A percentile compares a stretch with the other conserved stretches of the same genome.
phyloP scores from a whole-genome alignment of 23 red algal species.

The Gracilaria vermiculophylla region DNA sequence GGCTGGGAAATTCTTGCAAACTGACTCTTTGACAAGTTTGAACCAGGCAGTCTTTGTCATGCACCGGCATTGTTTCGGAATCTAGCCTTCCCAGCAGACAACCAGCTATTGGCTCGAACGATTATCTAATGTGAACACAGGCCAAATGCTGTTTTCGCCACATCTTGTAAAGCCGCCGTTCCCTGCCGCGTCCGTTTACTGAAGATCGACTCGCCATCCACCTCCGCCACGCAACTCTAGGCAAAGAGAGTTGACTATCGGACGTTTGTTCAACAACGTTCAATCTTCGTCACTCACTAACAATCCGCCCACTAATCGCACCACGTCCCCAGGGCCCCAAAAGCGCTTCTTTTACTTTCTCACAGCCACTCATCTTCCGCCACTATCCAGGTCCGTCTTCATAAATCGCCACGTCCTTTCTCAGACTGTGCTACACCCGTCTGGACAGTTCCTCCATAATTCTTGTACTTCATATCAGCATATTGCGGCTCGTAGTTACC shows the following conservation, averaged over 20 bases:
- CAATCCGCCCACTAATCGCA: background rate
- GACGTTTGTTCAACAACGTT: background rate
- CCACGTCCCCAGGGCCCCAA: background rate
- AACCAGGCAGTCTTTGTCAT: background rate
- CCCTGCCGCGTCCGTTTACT: background rate
- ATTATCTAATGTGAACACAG: background rate
- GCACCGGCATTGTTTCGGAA: background rate
- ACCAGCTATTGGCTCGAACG: too few relatives aligned
- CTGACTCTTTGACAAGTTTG: background rate
- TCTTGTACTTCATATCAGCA: background rate
- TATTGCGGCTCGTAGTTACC: background rate
- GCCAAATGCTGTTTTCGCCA: background rate
- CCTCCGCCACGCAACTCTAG: background rate
- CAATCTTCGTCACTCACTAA: background rate
- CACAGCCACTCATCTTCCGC: background rate
- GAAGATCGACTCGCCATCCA: background rate
- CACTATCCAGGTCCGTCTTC: background rate
- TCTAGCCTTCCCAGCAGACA: background rate
- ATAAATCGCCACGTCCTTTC: constrained; percentile 9
- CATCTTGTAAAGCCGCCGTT: background rate
- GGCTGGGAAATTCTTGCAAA: background rate
- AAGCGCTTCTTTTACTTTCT: background rate
- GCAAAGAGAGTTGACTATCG: background rate
- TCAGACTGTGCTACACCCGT: background rate
- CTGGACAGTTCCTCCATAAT: background rate